Conservation (phyloP, 352 stramenopile genomes). For the Globisporangium nodosum region DNA sequence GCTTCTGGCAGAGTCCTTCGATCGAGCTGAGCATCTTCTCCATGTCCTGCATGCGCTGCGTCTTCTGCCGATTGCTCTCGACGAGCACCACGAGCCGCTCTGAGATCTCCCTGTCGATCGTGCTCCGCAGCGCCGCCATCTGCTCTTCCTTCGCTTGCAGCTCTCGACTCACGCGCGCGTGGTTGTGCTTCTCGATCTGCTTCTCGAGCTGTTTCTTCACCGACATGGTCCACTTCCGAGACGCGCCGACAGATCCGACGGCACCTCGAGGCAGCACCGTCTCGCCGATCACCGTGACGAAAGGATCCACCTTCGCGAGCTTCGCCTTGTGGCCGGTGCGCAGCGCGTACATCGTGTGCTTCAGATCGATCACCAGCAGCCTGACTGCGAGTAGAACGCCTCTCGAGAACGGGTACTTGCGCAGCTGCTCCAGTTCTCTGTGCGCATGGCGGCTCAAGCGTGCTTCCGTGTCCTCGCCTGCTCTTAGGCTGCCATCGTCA, state of each 20-base stretch:
- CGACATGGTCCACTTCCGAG: constrained; percentile 40
- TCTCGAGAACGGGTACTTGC: constrained; percentile 58
- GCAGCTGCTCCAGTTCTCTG: constrained; percentile 37
- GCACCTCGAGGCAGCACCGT: background rate
- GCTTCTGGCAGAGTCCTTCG: constrained; percentile 58
- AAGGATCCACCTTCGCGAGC: constrained; percentile 44
- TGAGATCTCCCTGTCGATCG: constrained; percentile 40
- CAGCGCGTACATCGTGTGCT: constrained; percentile 36
- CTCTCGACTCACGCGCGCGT: constrained; percentile 10
- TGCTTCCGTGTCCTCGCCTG: constrained; percentile 19
- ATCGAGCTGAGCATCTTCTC: constrained; percentile 54
- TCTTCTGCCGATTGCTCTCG: constrained; percentile 54
- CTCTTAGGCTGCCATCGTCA: background rate
- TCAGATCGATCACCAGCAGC: constrained; percentile 35
- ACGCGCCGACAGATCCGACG: constrained; percentile 10
- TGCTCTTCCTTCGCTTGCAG: constrained; percentile 15
- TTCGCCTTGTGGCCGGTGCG: constrained; percentile 35
- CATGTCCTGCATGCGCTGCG: constrained; percentile 48
- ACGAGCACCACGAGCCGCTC: constrained; percentile 36
- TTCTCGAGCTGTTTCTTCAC: constrained; percentile 41
- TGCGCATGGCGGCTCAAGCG: constrained; percentile 16
- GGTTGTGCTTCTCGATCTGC: constrained; percentile 34
- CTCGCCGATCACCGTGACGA: constrained; percentile 23
- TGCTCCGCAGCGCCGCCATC: constrained; percentile 18
- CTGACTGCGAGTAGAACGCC: constrained; percentile 23